These are phyloP conservation scores for Castanea crenata DNA, from an alignment of 306 rosid genomes.

Conservation along the genomic window DNA sequence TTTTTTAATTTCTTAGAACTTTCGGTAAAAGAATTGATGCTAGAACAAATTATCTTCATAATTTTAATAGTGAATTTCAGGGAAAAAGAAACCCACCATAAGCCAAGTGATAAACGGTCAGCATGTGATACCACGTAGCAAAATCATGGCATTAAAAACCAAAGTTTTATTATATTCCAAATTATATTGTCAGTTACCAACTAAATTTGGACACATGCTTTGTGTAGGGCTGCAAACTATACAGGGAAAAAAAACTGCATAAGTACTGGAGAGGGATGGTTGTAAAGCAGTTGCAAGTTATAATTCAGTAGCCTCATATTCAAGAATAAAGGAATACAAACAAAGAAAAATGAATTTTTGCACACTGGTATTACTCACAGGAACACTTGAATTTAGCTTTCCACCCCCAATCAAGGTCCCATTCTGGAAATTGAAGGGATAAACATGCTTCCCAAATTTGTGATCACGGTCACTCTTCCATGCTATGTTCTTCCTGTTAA, in stretches of 20 bases:
- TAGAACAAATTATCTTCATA: too few species aligned
- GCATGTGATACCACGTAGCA: too few species aligned
- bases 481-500: slow-evolving; percentile 82
- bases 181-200: neutral
- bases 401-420: slow-evolving; percentile 89
- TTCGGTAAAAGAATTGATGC: too few species aligned
- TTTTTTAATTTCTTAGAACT: too few species aligned
- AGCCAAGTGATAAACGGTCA: too few species aligned
- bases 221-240: neutral
- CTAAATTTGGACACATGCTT: neutral
- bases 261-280: neutral
- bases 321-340: slow-evolving; percentile 1
- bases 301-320: slow-evolving; percentile 3
- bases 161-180: too few species aligned
- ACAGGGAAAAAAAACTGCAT: neutral
- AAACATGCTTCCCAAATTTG: slow-evolving; percentile 84
- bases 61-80: too few species aligned
- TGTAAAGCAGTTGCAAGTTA: slow-evolving; percentile 3
- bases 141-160: too few species aligned
- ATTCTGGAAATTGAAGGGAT: slow-evolving; percentile 93
- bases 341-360: neutral
- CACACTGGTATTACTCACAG: slow-evolving; percentile 58
- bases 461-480: slow-evolving; percentile 94
- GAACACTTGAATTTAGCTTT: slow-evolving; percentile 62
- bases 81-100: too few species aligned